Conservation (phyloP, 345 rosid genomes). For the Lumnitzera racemosa region DNA sequence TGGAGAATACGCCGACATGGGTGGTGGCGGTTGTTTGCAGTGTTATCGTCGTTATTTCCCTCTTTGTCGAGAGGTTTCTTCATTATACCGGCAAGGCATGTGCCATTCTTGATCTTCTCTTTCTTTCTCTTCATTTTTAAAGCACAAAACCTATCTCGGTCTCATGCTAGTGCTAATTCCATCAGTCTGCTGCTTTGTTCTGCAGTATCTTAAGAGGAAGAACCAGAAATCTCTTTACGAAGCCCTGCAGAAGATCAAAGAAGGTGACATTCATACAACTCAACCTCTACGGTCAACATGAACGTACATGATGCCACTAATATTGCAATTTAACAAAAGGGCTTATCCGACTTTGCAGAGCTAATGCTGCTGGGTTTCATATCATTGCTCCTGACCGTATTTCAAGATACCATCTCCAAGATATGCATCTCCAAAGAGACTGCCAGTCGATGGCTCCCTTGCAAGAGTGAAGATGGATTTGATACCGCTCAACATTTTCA, state of each 20-base stretch:
- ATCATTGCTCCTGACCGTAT: constrained; percentile 57
- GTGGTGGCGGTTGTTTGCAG: constrained; percentile 74
- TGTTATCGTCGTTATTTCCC: constrained; percentile 65
- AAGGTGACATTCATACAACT: constrained; percentile 31
- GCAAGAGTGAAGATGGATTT: constrained; percentile 25
- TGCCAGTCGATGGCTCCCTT: constrained; percentile 38
- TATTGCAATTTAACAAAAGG: no score
- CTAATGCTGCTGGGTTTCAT: constrained; percentile 84
- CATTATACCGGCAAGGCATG: constrained; percentile 71
- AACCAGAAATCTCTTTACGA: constrained; percentile 65
- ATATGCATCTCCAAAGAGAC: constrained; percentile 41
- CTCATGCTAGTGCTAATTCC: background rate
- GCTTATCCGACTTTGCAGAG: constrained; percentile 20
- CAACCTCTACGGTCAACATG: no score
- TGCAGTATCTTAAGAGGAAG: constrained; percentile 49
- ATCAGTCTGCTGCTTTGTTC: background rate
- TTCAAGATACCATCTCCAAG: constrained; percentile 33
- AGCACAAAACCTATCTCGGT: background rate
- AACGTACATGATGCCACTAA: no score
- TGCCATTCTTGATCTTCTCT: background rate
- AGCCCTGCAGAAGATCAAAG: constrained; percentile 79
- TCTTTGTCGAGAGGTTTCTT: constrained; percentile 53
- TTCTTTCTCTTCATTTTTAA: background rate
- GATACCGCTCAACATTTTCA: constrained; percentile 20
- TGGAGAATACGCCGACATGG: constrained; percentile 85